These are phyloP conservation scores for Penicillium frequentans DNA, from an alignment of 2,329 filamentous ascomycete genomes.

Conservation along the genomic window DNA sequence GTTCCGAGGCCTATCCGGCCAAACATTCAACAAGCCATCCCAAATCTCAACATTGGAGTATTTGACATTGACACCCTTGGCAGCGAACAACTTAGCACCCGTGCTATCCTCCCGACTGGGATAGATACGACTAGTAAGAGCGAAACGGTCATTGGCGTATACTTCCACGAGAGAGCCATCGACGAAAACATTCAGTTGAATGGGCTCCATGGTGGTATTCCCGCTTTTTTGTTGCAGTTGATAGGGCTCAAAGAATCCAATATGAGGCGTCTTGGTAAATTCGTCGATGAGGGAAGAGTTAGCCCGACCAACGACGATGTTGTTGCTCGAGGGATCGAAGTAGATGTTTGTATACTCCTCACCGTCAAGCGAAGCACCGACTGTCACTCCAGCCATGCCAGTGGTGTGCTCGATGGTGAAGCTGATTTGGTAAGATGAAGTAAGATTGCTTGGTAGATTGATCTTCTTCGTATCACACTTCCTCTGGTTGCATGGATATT, in stretches of 20 bases:
- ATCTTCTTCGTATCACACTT: constrained; percentile 4
- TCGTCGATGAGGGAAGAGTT: constrained; percentile 11
- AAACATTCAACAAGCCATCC: constrained; percentile 16
- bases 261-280: constrained; percentile 7
- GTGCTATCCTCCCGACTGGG: constrained; percentile 14
- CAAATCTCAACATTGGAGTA: constrained; percentile 13
- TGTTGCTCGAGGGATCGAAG: constrained; percentile 11
- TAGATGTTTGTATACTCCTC: constrained; percentile 18
- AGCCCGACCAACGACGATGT: constrained; percentile 8
- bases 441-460: constrained; percentile 1
- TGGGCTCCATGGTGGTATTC: constrained; percentile 1
- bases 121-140: constrained; percentile 15
- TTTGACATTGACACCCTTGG: constrained; percentile 1
- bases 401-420: constrained; percentile 8
- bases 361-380: constrained; percentile 9
- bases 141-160: constrained; percentile 16
- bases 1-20: constrained; percentile 12
- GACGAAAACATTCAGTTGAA: constrained; percentile 12
- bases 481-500: constrained; percentile 2
- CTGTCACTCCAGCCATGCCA: constrained; percentile 9
- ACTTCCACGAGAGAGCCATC: constrained; percentile 16
- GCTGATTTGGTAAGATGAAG: constrained; percentile 9
- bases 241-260: constrained; percentile 15
- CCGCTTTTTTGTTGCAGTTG: neutral
- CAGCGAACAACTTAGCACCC: constrained; percentile 5